phyloP scores from a whole-genome alignment of 768 basidiomycete genomes.

The Mycena amicta region DNA sequence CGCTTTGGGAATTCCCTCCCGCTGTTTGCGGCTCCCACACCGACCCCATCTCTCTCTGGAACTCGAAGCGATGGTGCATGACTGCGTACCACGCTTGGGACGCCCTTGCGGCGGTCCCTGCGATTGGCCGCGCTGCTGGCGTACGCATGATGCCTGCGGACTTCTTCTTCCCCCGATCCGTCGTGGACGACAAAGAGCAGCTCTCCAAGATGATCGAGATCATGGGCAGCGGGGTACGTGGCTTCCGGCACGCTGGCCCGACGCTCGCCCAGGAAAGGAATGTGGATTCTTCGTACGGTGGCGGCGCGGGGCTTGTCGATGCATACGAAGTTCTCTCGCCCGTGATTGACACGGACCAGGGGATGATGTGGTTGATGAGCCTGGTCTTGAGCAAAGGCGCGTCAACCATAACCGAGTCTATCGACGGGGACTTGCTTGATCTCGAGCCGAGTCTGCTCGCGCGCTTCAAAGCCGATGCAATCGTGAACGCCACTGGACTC shows the following conservation, averaged over 20 bases:
- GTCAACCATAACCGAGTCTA: constrained; percentile 26
- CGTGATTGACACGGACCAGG: constrained; percentile 39
- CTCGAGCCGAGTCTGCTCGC: constrained; percentile 28
- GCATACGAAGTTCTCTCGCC: constrained; percentile 38
- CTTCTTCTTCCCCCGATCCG: constrained; percentile 33
- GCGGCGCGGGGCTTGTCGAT: no score
- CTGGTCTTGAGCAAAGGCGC: constrained; percentile 27
- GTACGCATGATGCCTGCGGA: constrained; percentile 36
- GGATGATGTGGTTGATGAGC: constrained; percentile 35
- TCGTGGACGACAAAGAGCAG: constrained; percentile 1
- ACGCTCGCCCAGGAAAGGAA: constrained; percentile 28
- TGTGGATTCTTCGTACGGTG: constrained; percentile 31
- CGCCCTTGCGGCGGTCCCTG: constrained; percentile 24
- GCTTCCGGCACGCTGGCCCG: constrained; percentile 25
- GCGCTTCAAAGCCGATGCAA: constrained; percentile 30
- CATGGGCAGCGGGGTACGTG: constrained; percentile 26
- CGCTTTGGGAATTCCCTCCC: constrained; percentile 41
- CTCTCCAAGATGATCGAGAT: constrained; percentile 27
- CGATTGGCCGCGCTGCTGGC: constrained; percentile 27
- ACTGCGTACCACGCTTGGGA: constrained; percentile 37
- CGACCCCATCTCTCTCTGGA: constrained; percentile 34
- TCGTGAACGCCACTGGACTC: constrained; percentile 42
- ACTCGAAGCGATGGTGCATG: constrained; percentile 40
- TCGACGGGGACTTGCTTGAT: constrained; percentile 34
- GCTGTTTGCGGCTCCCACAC: constrained; percentile 43